Evolutionary conservation across 352 stramenopile genomes (phyloP).

Genomic region (Saprolegnia diclina): DNA sequence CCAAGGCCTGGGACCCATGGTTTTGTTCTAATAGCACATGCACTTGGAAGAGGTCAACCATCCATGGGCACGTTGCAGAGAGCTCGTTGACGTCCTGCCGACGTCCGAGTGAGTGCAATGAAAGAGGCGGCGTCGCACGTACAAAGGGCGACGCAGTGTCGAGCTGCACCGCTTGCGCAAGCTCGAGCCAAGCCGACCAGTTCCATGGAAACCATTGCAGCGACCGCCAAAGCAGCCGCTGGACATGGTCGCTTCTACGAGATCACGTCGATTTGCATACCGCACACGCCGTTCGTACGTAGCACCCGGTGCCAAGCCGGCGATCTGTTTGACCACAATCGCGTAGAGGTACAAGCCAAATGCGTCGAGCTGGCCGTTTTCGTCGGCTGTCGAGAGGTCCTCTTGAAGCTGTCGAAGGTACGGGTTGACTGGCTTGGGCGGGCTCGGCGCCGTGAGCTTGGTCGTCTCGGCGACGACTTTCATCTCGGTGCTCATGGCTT

Average conservation of each 20-base stretch:
- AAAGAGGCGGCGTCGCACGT: neutral
- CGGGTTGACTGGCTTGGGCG: conserved; percentile 46
- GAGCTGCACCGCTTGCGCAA: conserved; percentile 72
- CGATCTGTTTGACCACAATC: conserved; percentile 47
- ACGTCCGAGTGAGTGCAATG: neutral
- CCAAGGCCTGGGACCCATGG: conserved; percentile 55
- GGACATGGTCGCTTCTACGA: neutral
- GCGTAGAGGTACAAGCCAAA: conserved; percentile 80
- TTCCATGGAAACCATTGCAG: conserved; percentile 83
- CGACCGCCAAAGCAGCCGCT: conserved; percentile 50
- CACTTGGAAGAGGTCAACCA: conserved; percentile 81
- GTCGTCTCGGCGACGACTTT: conserved; percentile 29
- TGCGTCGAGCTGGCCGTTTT: conserved; percentile 49
- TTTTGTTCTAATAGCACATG: conserved; percentile 73
- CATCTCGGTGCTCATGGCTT: conserved; percentile 70
- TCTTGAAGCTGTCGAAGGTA: conserved; percentile 67
- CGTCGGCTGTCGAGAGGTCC: conserved; percentile 44
- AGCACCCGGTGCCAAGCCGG: neutral
- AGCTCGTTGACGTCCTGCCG: neutral
- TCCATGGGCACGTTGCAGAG: conserved; percentile 49
- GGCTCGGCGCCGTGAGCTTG: conserved; percentile 32
- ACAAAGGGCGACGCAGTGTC: conserved; percentile 30
- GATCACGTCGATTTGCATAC: conserved; percentile 12
- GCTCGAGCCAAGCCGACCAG: conserved; percentile 97
- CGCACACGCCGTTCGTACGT: neutral